Evolutionary conservation across 2,329 filamentous ascomycete genomes (phyloP), one percentile per base, ranked within the genome.

Genomic region (Orbilia javanica): DNA sequence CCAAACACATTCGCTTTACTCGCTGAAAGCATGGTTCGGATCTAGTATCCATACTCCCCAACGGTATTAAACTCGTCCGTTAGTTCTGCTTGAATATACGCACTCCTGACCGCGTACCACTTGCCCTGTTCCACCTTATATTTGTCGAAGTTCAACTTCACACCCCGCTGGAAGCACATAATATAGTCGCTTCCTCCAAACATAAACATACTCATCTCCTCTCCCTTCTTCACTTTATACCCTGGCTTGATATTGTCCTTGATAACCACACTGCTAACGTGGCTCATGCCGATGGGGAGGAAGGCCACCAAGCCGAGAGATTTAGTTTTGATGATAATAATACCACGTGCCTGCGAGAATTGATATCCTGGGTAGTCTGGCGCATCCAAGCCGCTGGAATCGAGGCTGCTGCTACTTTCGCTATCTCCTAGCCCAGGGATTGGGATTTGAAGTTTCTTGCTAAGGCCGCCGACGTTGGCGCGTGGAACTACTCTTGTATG

Each of bases 141-240:
- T 4, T 44, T 44, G 4, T 64, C 46, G 18, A 82, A 82, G 57
- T 80, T 27, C 29, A 81, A 72, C 50, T 74, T 39, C 34, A 74
- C 79, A n/a, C 70, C 79, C 20, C 73, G 60, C 72, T 86, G 80
- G 80, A 86, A 86, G 3, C 86, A 82, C 27, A 84, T 70, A 18
- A 86, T 83, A 18, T 84, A 81, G 81, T 86, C 85, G 0, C 84
- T 85, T 0, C 85, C 85, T 18, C 86, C 85, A 77, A 86, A 86
- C 76, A 84, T 82, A 76, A 86, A 86, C 74, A 83, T 84, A 0
- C 82, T 84, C 70, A 86, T 83, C 75, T 86, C 84, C 1, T 86
- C 81, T 2, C 85, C 85, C 78, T 86, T 86, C n/a, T 82, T 74
- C 13, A 83, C 42, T 1, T 48, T 46, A 15, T 80, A 50, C 10